Base-by-base conservation (phyloP, 2,329 filamentous ascomycete species). In the Ophiosphaerella narmari region DNA sequence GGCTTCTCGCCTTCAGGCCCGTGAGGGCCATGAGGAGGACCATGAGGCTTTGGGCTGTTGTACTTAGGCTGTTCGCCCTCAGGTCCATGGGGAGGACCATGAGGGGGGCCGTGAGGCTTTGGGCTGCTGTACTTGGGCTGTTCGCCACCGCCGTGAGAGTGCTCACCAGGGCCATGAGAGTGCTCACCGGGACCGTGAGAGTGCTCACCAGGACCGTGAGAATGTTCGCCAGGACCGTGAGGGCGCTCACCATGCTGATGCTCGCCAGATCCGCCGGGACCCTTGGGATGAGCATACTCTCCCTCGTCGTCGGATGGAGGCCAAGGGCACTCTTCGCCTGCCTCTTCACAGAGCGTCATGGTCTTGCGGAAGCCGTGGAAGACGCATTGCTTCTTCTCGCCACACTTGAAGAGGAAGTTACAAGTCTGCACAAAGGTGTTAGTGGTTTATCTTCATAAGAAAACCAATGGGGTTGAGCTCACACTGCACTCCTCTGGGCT, bases 301-400 rank as follows among this genome's bases (percentile, higher is more conserved):
- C 35, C 38, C 9, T 41, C 38, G 6, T 41, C 38, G 33, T 18
- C 37, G 14, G 7, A 37, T 6, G 14, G 11, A 21, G 38, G 38
- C 45, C 32, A 37, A 29, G 31, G 31, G 21, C 38, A 47, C 45
- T 41, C 31, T 12, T 47, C 39, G 24, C 45, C 45, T 9, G n/a
- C 29, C 21, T 47, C 45, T 32, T 47, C 23, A 39, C 45, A 47
- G 9, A 41, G 39, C 8, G 45, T 41, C 37, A 47, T 31, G n/a
- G 39, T 41, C 32, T 41, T 23, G n/a, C 31, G 31, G 38, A 47
- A 37, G 23, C 45, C 45, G 32, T 31, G 38, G 32, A 41, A 47
- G 31, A n/a, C 24, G 38, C 56, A 57, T 38, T 45, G 53, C 43
- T 44, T 50, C 50, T 54, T 57, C 31, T 44, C 34, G 38, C 56